phyloP scores from a whole-genome alignment of 257 asterid species.

The Buddleja alternifolia region DNA sequence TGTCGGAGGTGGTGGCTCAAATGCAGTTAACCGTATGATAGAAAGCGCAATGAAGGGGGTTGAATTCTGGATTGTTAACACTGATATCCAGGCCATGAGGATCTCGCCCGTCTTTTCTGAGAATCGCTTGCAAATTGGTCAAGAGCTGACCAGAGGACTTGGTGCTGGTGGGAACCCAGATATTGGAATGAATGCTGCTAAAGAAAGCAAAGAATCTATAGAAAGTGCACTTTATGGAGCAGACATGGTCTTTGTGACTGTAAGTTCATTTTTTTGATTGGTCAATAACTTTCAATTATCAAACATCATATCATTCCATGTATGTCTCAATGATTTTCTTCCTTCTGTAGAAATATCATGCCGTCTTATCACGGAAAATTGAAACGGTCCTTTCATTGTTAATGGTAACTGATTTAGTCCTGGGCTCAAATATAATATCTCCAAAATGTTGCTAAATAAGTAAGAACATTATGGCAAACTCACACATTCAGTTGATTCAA shows the following conservation, averaged over 20 bases:
- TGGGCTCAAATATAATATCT: neutral
- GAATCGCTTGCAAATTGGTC: constrained; percentile 84
- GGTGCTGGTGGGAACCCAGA: constrained; percentile 99
- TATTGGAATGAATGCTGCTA: constrained; percentile 91
- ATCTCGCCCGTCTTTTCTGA: constrained; percentile 78
- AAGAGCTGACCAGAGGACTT: constrained; percentile 92
- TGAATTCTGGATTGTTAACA: constrained; percentile 95
- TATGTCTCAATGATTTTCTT: neutral
- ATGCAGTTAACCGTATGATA: constrained; percentile 97
- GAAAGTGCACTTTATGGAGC: constrained; percentile 76
- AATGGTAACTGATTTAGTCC: neutral
- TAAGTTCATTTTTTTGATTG: constrained; percentile 33
- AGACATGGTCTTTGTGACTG: constrained; percentile 68
- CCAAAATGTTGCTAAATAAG: neutral
- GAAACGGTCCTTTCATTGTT: constrained; percentile 1
- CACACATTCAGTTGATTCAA: constrained; percentile 1
- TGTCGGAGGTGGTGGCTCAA: constrained; percentile 97
- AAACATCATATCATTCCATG: too few species aligned
- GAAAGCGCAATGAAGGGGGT: constrained; percentile 92
- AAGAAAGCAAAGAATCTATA: constrained; percentile 79
- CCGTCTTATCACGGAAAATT: constrained; percentile 4
- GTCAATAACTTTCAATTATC: neutral
- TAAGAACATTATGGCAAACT: neutral
- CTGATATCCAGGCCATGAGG: constrained; percentile 91
- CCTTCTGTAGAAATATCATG: neutral